Evolutionary conservation across 306 rosid genomes (phyloP), one percentile per base, ranked within the genome.

Genomic region (Malus orientalis): DNA sequence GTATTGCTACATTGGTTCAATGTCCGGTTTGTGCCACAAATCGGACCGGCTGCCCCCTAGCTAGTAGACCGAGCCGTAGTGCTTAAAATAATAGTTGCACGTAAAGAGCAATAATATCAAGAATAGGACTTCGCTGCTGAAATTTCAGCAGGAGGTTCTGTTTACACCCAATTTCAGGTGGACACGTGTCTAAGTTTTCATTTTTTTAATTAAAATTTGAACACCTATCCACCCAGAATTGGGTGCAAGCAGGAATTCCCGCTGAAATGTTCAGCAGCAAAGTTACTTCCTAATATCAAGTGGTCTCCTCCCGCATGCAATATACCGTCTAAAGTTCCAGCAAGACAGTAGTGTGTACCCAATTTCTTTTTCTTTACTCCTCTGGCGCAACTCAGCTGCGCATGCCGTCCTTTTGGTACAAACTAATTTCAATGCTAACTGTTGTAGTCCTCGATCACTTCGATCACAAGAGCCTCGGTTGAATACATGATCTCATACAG

Each of bases 171-270:
- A 32, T 32, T 32, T 4, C 0, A 0, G 4, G 0, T 32, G 1
- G 6, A 32, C 0, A 32, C 33, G 36, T 32, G 5, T 32, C 0
- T 0, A 32, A 32, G 0, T 32, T 32, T 32, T 32, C 0, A 32
- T 32, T 32, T 32, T 32, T 32, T 32, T 32, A 32, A 32, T 32
- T 5, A 32, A 32, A 32, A 32, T 0, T 32, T 4, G 36, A 0
- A 32, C 5, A 32, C 36, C 1, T 32, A 1, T 32, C 4, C 33
- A 32, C 0, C 0, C 0, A 1, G 4, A 0, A 32, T 32, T 32
- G 5, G 1, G 1, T 32, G 36, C 5, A 32, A 32, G 36, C 6
- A 4, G 0, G 1, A 32, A 4, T 4, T 4, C 1, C 1, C 1
- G 6, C 36, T 32, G 32, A 30, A 30, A 30, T 30, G 4, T 30